These are phyloP conservation scores for Trypanosomatidae sp. DNA, from an alignment of 208 protist genomes.

Conservation along the genomic window DNA sequence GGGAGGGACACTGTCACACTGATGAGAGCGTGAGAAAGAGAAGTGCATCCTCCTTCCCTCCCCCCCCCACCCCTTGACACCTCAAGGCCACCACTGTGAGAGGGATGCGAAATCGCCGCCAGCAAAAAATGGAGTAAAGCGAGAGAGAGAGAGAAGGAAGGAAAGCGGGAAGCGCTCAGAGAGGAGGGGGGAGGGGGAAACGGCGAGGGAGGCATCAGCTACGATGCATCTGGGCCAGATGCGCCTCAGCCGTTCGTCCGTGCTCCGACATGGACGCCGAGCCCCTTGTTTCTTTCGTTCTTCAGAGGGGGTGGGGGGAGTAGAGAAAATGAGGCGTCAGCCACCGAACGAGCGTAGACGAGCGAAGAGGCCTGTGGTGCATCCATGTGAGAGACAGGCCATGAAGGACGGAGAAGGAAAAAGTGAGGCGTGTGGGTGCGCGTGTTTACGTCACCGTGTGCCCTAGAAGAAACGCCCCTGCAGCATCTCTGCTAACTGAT, in stretches of 20 bases:
- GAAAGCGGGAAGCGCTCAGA: neutral
- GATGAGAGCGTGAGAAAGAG: neutral
- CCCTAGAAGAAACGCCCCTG: slow-evolving; percentile 15
- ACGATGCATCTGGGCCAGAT: neutral
- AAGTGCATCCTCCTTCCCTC: neutral
- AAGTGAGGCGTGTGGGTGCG: neutral
- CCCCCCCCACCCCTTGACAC: neutral
- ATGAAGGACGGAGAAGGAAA: neutral
- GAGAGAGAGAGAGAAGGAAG: neutral
- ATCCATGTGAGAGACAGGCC: neutral
- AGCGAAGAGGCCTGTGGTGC: neutral
- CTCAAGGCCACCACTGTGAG: neutral
- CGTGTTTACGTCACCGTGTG: neutral
- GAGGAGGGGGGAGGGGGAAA: neutral
- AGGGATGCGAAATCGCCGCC: neutral
- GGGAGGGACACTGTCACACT: neutral
- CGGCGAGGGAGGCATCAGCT: neutral
- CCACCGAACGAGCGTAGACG: neutral
- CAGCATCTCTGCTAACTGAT: slow-evolving; percentile 46
- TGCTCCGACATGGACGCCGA: neutral
- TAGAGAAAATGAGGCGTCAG: neutral
- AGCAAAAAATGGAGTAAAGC: neutral
- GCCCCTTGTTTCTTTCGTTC: neutral
- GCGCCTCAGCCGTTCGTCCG: neutral
- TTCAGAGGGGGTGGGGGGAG: neutral